Evolutionary conservation across 257 asterid genomes (phyloP).

Genomic region (Gentiana macrophylla): DNA sequence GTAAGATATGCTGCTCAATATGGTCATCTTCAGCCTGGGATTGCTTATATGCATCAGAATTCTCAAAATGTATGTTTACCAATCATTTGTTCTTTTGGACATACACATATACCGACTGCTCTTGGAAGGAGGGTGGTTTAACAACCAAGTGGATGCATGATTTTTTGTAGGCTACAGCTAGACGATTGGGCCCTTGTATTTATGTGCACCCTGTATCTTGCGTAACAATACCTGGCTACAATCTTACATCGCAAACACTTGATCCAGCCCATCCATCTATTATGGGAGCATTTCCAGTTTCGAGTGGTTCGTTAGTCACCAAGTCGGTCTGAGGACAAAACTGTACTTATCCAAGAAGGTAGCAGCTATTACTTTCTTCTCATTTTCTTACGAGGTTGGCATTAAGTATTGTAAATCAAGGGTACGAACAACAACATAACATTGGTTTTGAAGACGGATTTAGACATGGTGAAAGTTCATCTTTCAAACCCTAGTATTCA

Average conservation of each 20-base stretch:
- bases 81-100: neutral
- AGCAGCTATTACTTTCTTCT: neutral
- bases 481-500: neutral
- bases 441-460: slow-evolving; percentile 1
- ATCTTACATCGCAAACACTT: slow-evolving; percentile 27
- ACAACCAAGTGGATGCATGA: neutral
- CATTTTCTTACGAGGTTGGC: neutral
- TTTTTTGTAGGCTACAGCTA: slow-evolving; percentile 51
- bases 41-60: slow-evolving; percentile 44
- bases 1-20: slow-evolving; percentile 51
- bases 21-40: slow-evolving; percentile 41
- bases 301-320: slow-evolving; percentile 32
- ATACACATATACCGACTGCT: too few species aligned
- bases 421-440: slow-evolving; percentile 5
- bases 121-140: neutral
- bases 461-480: too few species aligned
- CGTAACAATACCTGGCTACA: slow-evolving; percentile 25
- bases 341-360: neutral
- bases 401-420: slow-evolving; percentile 14
- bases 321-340: slow-evolving; percentile 32
- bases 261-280: slow-evolving; percentile 22
- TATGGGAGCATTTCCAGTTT: slow-evolving; percentile 36
- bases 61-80: slow-evolving; percentile 48
- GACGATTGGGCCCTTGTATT: slow-evolving; percentile 53
- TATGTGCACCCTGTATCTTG: slow-evolving; percentile 56